phyloP scores from a whole-genome alignment of 169 alveolate genomes.

The Plasmodium falciparum region DNA sequence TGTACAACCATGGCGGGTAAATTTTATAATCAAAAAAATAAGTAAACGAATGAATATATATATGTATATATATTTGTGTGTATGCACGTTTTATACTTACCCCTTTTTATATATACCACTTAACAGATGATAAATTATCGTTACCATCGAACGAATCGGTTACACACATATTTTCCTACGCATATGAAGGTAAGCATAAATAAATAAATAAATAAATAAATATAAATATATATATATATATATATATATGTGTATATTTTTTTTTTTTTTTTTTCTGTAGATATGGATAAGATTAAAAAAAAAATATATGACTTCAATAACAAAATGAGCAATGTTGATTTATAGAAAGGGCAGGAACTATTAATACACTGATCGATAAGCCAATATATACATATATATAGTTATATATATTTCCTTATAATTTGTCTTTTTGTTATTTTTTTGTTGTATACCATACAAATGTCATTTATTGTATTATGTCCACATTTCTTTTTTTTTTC shows the following conservation, averaged over 20 bases:
- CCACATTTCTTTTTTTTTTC: too few species aligned
- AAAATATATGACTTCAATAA: slow-evolving; percentile 45
- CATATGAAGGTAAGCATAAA: slow-evolving; percentile 49
- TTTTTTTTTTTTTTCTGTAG: background rate
- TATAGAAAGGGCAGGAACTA: slow-evolving; percentile 1
- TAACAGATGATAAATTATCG: slow-evolving; percentile 36
- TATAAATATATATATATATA: too few species aligned
- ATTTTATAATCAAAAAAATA: background rate
- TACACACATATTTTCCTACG: slow-evolving; percentile 43
- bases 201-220: background rate
- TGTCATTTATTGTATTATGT: too few species aligned
- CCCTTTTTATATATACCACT: background rate
- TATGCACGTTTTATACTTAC: background rate
- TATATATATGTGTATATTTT: too few species aligned
- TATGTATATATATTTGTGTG: background rate
- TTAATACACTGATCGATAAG: too few species aligned
- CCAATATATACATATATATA: background rate
- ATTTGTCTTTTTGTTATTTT: background rate
- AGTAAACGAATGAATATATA: background rate
- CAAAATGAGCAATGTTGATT: slow-evolving; percentile 33
- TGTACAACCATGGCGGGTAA: slow-evolving; percentile 34
- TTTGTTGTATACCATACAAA: background rate
- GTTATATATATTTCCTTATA: background rate
- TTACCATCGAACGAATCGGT: slow-evolving; percentile 24
- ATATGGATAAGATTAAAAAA: slow-evolving; percentile 63